Conservation (phyloP, 2,329 filamentous ascomycete genomes). For the Dothistroma pini region DNA sequence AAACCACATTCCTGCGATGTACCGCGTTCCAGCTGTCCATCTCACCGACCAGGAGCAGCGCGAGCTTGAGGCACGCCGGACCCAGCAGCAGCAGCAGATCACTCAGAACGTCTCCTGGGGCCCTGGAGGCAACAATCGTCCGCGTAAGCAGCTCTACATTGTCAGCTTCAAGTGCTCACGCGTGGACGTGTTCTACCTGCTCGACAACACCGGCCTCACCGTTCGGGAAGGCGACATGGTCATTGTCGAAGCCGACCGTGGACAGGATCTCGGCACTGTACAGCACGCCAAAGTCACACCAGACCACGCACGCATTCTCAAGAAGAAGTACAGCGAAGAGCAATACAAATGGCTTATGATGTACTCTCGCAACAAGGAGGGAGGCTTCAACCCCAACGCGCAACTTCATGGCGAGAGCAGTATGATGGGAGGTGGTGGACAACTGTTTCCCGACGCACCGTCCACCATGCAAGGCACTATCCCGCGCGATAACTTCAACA, state of each 20-base stretch:
- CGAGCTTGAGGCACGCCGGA: constrained; percentile 18
- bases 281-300: constrained; percentile 83
- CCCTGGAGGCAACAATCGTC: constrained; percentile 36
- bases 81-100: constrained; percentile 24
- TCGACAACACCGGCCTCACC: constrained; percentile 87
- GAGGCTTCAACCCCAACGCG: constrained; percentile 34
- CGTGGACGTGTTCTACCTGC: constrained; percentile 94
- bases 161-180: constrained; percentile 96
- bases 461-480: constrained; percentile 28
- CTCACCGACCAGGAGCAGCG: constrained; percentile 26
- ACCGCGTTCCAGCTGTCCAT: constrained; percentile 29
- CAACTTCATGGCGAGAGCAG: constrained; percentile 30
- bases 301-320: constrained; percentile 80
- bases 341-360: constrained; percentile 99
- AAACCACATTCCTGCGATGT: constrained; percentile 29
- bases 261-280: constrained; percentile 91
- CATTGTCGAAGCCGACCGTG: constrained; percentile 95
- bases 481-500: constrained; percentile 40
- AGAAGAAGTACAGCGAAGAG: constrained; percentile 88
- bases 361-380: constrained; percentile 60
- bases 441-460: constrained; percentile 21
- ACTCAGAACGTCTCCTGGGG: constrained; percentile 29
- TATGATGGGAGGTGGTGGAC: constrained; percentile 6
- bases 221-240: constrained; percentile 91
- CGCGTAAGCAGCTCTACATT: constrained; percentile 66